A percentile compares a stretch with the other conserved stretches of the same genome.
Conservation (phyloP, 2,329 filamentous ascomycete genomes). For the Fusarium zealandicum region DNA sequence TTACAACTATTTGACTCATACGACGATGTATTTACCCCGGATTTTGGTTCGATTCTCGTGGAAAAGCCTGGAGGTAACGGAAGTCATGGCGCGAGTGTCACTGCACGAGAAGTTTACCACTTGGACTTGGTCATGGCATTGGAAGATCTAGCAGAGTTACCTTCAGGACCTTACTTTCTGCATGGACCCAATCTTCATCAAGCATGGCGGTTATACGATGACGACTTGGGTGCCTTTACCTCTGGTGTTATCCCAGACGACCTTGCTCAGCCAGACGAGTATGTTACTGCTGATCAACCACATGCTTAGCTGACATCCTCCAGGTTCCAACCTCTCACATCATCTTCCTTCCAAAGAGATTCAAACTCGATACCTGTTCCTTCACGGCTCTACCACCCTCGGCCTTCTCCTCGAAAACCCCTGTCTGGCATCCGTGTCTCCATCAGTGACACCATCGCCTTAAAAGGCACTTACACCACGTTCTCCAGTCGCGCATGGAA, state of each 20-base stretch:
- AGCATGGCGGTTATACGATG: constrained; percentile 52
- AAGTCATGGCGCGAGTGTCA: not conserved
- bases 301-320: constrained; percentile 9
- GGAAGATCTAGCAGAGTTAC: constrained; percentile 39
- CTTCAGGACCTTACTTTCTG: constrained; percentile 52
- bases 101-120: constrained; percentile 31
- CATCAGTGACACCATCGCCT: constrained; percentile 45
- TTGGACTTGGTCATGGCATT: constrained; percentile 27
- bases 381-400: constrained; percentile 46
- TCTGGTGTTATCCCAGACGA: constrained; percentile 50
- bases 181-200: constrained; percentile 52
- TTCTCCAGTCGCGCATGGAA: constrained; percentile 67
- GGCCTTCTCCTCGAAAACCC: constrained; percentile 42
- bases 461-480: constrained; percentile 60
- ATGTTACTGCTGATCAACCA: not conserved
- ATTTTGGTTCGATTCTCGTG: constrained; percentile 50
- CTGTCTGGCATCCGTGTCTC: constrained; percentile 49
- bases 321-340: constrained; percentile 45
- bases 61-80: constrained; percentile 45
- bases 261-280: constrained; percentile 39
- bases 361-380: constrained; percentile 48
- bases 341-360: constrained; percentile 37
- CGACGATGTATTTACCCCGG: constrained; percentile 51
- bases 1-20: constrained; percentile 44
- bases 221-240: constrained; percentile 47